A percentile compares a stretch with the other conserved stretches of the same genome.
Evolutionary conservation across 164 flowering plant genomes (phyloP).

Genomic region (Euptelea pleiosperma): DNA sequence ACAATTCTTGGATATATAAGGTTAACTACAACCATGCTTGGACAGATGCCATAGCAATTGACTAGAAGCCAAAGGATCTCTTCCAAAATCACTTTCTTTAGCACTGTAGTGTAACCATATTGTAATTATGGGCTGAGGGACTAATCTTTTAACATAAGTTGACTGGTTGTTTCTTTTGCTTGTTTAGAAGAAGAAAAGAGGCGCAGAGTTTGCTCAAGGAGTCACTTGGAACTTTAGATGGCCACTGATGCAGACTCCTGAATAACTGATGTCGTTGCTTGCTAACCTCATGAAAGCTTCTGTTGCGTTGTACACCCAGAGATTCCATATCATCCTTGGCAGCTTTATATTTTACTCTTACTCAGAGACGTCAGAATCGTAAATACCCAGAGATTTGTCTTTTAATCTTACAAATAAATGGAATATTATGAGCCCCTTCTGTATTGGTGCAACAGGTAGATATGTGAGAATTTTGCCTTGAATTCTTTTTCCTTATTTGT

Average conservation of each 20-base stretch:
- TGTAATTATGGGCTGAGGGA: background rate
- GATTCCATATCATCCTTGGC: background rate
- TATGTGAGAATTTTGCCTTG: no score
- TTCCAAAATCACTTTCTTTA: no score
- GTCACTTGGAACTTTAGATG: conserved; percentile 63
- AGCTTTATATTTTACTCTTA: background rate
- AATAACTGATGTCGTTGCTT: background rate
- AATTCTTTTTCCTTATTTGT: no score
- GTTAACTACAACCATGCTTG: no score
- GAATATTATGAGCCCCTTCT: no score
- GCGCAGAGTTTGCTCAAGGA: conserved; percentile 76
- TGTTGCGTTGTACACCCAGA: background rate
- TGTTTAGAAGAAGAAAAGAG: conserved; percentile 77
- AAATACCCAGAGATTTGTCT: background rate
- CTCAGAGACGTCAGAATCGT: background rate
- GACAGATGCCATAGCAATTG: background rate
- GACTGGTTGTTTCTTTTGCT: conserved; percentile 12
- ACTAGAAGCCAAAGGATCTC: no score
- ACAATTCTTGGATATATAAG: no score
- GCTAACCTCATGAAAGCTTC: conserved; percentile 1
- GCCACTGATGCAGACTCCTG: conserved; percentile 21
- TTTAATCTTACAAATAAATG: no score
- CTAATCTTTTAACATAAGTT: background rate
- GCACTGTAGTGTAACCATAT: no score
- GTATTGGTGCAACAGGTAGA: no score